Base-by-base conservation (phyloP, 805 yeast genomes). In the Wickerhamiella azyma region DNA sequence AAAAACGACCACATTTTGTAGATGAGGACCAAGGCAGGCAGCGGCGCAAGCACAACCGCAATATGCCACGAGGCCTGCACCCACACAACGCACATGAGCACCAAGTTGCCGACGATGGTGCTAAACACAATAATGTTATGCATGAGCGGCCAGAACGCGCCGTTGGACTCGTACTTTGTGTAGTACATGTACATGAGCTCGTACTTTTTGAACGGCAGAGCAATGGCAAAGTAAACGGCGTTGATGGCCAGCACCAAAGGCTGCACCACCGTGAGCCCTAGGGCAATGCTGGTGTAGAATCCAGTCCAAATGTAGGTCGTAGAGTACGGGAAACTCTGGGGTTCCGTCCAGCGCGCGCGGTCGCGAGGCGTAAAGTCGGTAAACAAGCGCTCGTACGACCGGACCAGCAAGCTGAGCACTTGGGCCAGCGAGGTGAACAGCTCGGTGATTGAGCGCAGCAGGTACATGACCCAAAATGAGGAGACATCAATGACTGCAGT, bases 401-500 rank as follows among this genome's bases (percentile, higher is more conserved):
- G 55, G 16, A 50, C 47, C 0, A 57, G 3, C 14, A 65, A 51
- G 3, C 53, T 46, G 28, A 59, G 13, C 2, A 58, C 53, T 48
- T 64, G 67, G 11, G 64, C 50, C 7, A 64, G 48, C 40, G 57
- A 61, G 3, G 62, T 44, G 18, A 60, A 48, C 7, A 61, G 50
- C 11, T 58, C 66, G 11, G 64, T 30, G 28, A 60, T 53, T 11
- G 59, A 59, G 17, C 63, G 55, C 16, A 66, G 44, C 5, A 64
- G 47, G 50, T 64, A 66, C 63, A 64, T 59, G 24, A 65, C 66
- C 69, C 69, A 66, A 53, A 66, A 66, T 8, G 66, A 60, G 5
- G 68, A 63, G 17, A 65, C 56, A 39, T 59, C 58, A 37, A 66
- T 59, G 33, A 66, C 57, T 6, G 69, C 63, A 3, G 59, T 56